phyloP scores from a whole-genome alignment of 2,329 filamentous ascomycete species.

The Botrytis elliptica region DNA sequence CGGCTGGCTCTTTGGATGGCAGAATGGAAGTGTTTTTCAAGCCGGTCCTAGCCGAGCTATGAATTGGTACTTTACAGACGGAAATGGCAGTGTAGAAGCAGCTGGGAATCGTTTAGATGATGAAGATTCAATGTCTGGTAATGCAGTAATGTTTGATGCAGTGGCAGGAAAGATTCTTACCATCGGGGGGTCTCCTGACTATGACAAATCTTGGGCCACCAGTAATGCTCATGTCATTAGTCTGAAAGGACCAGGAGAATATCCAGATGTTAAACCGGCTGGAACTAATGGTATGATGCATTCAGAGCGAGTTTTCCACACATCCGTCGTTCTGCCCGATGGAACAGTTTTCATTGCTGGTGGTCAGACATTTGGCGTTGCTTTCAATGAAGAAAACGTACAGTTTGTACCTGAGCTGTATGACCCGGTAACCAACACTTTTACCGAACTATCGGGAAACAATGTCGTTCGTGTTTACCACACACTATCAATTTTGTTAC shows the following conservation, averaged over 20 bases:
- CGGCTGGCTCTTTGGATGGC: conserved; percentile 11
- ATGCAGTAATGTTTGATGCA: conserved; percentile 15
- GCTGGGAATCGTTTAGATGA: background rate
- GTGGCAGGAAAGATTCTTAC: conserved; percentile 3
- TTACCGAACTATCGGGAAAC: background rate
- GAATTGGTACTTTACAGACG: conserved; percentile 13
- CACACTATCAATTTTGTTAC: conserved; percentile 5
- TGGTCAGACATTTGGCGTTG: conserved; percentile 3
- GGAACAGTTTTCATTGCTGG: conserved; percentile 10
- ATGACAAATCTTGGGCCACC: conserved; percentile 1
- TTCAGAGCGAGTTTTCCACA: conserved; percentile 9
- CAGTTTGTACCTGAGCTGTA: conserved; percentile 1
- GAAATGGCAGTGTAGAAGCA: background rate
- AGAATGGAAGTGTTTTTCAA: conserved; percentile 9
- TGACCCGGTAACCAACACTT: background rate
- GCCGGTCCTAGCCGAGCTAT: conserved; percentile 12
- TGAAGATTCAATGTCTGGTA: conserved; percentile 12
- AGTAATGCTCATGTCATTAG: conserved; percentile 1
- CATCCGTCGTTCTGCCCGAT: conserved; percentile 4
- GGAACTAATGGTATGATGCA: background rate
- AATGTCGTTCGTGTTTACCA: conserved; percentile 11
- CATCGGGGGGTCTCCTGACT: conserved; percentile 2
- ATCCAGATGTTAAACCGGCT: background rate
- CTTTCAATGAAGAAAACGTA: conserved; percentile 11
- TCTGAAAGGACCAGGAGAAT: background rate